Conservation (phyloP, 495 filamentous ascomycete species). For the Lentithecium fluviatile region DNA sequence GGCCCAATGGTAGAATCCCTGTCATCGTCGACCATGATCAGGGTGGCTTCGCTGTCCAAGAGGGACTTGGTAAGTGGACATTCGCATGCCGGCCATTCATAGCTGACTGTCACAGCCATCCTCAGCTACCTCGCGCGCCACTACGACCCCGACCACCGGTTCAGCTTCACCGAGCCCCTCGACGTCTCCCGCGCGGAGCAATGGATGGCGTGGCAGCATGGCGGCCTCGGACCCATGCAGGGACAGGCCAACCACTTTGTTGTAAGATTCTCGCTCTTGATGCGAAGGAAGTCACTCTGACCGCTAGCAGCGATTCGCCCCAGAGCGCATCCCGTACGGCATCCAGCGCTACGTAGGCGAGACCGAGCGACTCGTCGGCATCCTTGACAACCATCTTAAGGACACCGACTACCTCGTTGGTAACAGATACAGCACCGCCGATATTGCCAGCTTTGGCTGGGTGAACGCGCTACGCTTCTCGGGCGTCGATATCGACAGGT, state of each 20-base stretch:
- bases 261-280: background rate
- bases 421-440: conserved; percentile 43
- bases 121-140: conserved; percentile 40
- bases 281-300: background rate
- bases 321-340: conserved; percentile 40
- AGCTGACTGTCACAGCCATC: conserved; percentile 33
- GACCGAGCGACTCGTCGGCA: conserved; percentile 42
- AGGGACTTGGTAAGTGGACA: conserved; percentile 33
- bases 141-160: conserved; percentile 45
- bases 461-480: conserved; percentile 36
- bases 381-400: conserved; percentile 41
- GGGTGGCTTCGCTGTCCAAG: conserved; percentile 38
- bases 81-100: background rate
- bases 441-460: conserved; percentile 43
- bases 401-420: conserved; percentile 41
- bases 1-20: conserved; percentile 44
- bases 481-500: conserved; percentile 37
- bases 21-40: conserved; percentile 44
- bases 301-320: conserved; percentile 31
- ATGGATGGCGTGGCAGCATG: conserved; percentile 46
- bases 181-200: conserved; percentile 41
- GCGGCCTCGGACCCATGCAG: conserved; percentile 45
- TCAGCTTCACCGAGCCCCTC: conserved; percentile 41
- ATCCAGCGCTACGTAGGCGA: conserved; percentile 44
- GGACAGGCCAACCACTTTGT: conserved; percentile 45